phyloP scores from a whole-genome alignment of 352 stramenopile genomes.

The Globisporangium parvum region DNA sequence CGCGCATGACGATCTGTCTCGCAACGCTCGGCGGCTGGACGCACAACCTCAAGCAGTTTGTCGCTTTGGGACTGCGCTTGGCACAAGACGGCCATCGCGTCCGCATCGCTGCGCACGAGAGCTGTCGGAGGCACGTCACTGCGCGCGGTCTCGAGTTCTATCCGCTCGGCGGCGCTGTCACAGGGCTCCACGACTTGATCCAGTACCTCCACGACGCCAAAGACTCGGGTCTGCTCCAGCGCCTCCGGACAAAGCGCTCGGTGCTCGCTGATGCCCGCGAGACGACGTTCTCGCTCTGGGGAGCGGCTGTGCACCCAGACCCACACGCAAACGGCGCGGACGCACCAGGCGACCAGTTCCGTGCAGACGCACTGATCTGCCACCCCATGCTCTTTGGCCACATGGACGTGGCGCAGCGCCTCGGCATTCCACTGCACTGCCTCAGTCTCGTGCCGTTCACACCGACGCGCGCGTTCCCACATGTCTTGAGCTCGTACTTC shows the following conservation, averaged over 20 bases:
- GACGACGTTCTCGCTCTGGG: conserved; percentile 57
- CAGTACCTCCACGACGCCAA: conserved; percentile 25
- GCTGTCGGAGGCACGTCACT: conserved; percentile 82
- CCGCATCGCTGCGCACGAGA: conserved; percentile 85
- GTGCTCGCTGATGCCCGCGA: conserved; percentile 45
- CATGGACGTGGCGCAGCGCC: conserved; percentile 89
- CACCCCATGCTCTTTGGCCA: conserved; percentile 92
- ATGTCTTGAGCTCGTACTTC: conserved; percentile 54
- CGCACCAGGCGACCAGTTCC: conserved; percentile 55
- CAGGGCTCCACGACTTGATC: conserved; percentile 67
- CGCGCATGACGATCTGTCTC: conserved; percentile 73
- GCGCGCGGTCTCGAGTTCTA: conserved; percentile 73
- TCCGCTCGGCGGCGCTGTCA: conserved; percentile 83
- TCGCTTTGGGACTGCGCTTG: conserved; percentile 81
- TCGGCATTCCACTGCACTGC: conserved; percentile 91
- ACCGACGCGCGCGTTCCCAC: conserved; percentile 85
- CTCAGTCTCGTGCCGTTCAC: conserved; percentile 92
- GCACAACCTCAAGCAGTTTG: conserved; percentile 81
- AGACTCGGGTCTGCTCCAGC: too few relatives aligned
- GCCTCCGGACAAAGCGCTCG: conserved; percentile 15
- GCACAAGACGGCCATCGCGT: conserved; percentile 86
- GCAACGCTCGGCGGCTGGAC: conserved; percentile 87
- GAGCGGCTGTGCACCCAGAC: conserved; percentile 39
- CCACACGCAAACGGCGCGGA: conserved; percentile 7
- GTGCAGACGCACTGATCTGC: conserved; percentile 90